These are phyloP conservation scores for Macaranga tanarius DNA, from an alignment of 441 rosid species.

Conservation along the genomic window DNA sequence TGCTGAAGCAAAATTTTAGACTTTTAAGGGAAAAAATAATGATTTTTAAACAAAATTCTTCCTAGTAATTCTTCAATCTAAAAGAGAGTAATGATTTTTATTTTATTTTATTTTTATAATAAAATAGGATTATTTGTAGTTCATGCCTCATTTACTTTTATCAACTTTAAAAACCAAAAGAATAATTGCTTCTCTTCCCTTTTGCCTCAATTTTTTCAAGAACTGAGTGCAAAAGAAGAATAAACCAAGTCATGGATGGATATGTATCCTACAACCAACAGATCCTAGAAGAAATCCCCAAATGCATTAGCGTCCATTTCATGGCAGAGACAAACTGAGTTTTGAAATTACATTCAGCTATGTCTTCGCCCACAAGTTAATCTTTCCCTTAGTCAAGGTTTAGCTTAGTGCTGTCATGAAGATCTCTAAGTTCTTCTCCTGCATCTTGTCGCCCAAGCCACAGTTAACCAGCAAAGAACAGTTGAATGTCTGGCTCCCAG, in stretches of 20 bases:
- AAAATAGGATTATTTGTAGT: no score
- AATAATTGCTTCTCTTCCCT: not conserved
- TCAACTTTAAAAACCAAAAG: not conserved
- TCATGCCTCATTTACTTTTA: not conserved
- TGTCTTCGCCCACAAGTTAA: not conserved
- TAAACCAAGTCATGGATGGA: not conserved
- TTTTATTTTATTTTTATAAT: no score
- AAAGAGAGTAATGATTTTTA: not conserved
- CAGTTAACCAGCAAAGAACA: not conserved
- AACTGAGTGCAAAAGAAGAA: not conserved
- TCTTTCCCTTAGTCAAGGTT: not conserved
- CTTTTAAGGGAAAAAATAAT: no score
- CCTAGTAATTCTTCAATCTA: not conserved
- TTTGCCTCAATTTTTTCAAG: not conserved
- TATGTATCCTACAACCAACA: not conserved
- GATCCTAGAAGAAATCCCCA: not conserved
- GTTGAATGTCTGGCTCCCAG: not conserved
- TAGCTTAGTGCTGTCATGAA: not conserved
- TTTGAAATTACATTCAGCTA: not conserved
- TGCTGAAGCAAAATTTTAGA: not conserved
- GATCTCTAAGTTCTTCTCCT: not conserved
- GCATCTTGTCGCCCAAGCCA: not conserved
- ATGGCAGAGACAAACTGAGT: not conserved
- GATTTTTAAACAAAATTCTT: no score
- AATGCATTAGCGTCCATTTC: not conserved